phyloP scores from a whole-genome alignment of 179 eudicot genomes.

The Dionaea muscipula region DNA sequence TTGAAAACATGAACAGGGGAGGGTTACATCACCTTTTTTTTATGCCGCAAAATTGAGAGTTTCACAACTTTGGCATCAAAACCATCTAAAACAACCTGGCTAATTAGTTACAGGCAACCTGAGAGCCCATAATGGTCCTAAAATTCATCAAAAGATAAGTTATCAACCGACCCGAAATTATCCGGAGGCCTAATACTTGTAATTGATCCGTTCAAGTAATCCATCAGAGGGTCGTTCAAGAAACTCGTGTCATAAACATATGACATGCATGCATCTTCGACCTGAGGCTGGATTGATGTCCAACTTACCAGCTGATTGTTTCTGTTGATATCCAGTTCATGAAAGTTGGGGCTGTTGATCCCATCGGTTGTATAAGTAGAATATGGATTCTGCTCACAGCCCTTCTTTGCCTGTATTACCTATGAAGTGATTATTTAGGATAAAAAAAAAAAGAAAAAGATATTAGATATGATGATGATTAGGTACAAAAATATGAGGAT shows the following conservation, averaged over 20 bases:
- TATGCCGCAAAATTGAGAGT: too few relatives aligned
- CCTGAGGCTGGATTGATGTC: conserved; percentile 16
- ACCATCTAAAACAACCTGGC: not conserved
- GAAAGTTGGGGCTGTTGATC: conserved; percentile 15
- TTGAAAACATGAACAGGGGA: too few relatives aligned
- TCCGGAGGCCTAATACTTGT: conserved; percentile 21
- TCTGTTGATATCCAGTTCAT: conserved; percentile 21
- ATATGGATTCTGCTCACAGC: conserved; percentile 22
- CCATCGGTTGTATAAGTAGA: conserved; percentile 14
- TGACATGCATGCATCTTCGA: conserved; percentile 19
- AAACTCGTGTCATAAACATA: conserved; percentile 40
- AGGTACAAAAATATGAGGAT: not conserved
- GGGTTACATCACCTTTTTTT: too few relatives aligned
- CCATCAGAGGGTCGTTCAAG: conserved; percentile 39
- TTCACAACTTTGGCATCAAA: too few relatives aligned
- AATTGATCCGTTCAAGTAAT: conserved; percentile 32
- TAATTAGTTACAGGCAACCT: not conserved
- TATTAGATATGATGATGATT: not conserved
- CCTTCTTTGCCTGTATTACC: conserved; percentile 42
- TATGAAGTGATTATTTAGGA: too few relatives aligned
- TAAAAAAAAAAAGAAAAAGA: not conserved
- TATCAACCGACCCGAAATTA: conserved; percentile 36
- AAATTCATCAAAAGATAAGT: conserved; percentile 45
- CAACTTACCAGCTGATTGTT: conserved; percentile 26
- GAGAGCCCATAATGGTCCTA: not conserved